Percentiles rank a stretch among this genome's conserved stretches.
These are phyloP conservation scores for Pseudonitzschia multiseries DNA, from an alignment of 108 stramenopile genomes.

Conservation along the genomic window DNA sequence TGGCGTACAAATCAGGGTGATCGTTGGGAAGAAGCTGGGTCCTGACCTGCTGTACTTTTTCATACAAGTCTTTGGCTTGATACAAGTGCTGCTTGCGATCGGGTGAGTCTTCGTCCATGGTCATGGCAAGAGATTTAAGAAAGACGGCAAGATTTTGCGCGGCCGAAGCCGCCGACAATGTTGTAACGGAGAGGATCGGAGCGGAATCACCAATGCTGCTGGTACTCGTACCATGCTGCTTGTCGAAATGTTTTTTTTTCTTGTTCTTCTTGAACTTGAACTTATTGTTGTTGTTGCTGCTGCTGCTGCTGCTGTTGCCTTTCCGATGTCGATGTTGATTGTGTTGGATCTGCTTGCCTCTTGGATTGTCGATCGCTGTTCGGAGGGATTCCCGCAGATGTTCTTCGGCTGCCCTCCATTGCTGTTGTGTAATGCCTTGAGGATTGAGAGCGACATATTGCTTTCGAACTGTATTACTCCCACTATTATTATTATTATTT, in stretches of 20 bases:
- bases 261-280: conserved; percentile 29
- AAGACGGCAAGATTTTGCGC: conserved; percentile 88
- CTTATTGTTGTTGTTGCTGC: too few relatives aligned
- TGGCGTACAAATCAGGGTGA: conserved; percentile 82
- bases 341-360: conserved; percentile 54
- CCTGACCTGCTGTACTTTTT: conserved; percentile 62
- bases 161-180: conserved; percentile 79
- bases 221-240: conserved; percentile 24
- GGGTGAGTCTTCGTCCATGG: conserved; percentile 24
- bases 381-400: conserved; percentile 70
- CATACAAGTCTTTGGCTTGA: conserved; percentile 75
- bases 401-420: conserved; percentile 81
- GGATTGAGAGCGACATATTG: conserved; percentile 38
- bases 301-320: conserved; percentile 28
- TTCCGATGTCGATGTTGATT: conserved; percentile 38
- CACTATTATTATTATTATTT: too few relatives aligned
- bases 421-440: conserved; percentile 44
- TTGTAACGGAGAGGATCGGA: conserved; percentile 21
- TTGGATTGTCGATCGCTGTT: conserved; percentile 69
- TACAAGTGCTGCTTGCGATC: conserved; percentile 33
- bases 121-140: conserved; percentile 68
- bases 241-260: conserved; percentile 31
- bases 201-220: background rate
- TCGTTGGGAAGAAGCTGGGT: conserved; percentile 46
- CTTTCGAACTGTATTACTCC: background rate